Base-by-base conservation (phyloP, 108 stramenopile genomes). In the Mediolabrus comicus region DNA sequence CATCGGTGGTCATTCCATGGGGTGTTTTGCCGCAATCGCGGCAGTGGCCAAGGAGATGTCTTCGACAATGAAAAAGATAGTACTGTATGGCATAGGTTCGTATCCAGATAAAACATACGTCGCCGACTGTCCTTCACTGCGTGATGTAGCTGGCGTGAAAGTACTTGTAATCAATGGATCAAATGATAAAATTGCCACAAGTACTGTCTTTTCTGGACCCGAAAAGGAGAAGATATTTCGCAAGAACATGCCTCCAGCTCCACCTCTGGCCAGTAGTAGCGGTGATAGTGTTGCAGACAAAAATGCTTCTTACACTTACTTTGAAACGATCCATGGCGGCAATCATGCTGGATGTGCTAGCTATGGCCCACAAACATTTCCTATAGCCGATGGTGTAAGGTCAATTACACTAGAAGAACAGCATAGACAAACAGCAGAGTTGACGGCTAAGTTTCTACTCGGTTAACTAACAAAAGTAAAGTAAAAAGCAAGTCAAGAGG, bases 1-100 rank as follows among this genome's bases (percentile, higher is more conserved):
- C 3, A 51, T 87, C 51, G 87, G 87, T 17, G 87, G 87, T 3
- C 87, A 87, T 61, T 84, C 78, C 16, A 46, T 78, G 66, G 87
- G 87, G 26, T 80, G 71, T 10, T 14, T 36, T 13, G 10, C 72
- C 10, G 78, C 71, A 13, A 62, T 79, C 29, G 65, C 78, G 0
- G 60, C 71, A 6, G 51, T 71, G 3, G 65, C 71, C 4, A 71
- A 79, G 11, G 78, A 79, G 41, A 56, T 79, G 59, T 67, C 59
- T 0, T 79, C 78, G 16, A 72, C 71, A 3, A 30, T 79, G 1
- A 79, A 72, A 32, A 79, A 72, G 66, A 53, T 79, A 0, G 78
- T 79, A 10, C 34, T 79, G 41, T 79, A 66, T 66, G 78, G 78
- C 11, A 62, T 62, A 0, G 29, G 36, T 4, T 35, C 64, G 2